Evolutionary conservation across 169 alveolate species (phyloP), one percentile per base, ranked within the genome.

Genomic region (Sarcocystis neurona): DNA sequence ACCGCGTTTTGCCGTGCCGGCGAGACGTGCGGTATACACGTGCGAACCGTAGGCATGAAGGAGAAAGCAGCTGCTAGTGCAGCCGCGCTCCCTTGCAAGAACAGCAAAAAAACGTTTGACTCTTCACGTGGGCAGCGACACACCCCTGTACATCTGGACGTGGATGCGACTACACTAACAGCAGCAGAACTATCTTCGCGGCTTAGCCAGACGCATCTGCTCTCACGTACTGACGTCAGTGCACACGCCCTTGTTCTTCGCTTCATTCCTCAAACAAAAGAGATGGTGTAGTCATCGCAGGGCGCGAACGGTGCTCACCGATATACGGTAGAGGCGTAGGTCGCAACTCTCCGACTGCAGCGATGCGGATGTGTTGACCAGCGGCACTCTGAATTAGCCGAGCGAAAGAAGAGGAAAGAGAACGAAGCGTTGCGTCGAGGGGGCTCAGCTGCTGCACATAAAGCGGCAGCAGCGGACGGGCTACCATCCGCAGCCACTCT

Each of bases 311-410:
- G 12, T 53, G 4, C 82, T 37, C 32, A 72, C 82, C 82, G 56
- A 72, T 15, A 39, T 72, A 72, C 34, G 82, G 82, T 2, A 72
- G 82, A 8, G 6, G 6, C 82, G 82, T 72, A 18, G 20, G 37
- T 23, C 18, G 82, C 56, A 72, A 12, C 41, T 72, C 82, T n/a
- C 82, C 82, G 4, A 72, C 37, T 10, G 82, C 82, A 2, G 82
- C 82, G 32, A 72, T 56, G 47, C 82, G 82, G 32, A 72, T 72
- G 56, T 39, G 82, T 27, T 43, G 48, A 4, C 82, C 82, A 1
- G 15, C 15, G 34, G 82, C 56, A 12, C 56, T 23, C 30, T 72
- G 82, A 18, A 72, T 47, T 2, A 72, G 56, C 3, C 34, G 23
- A 10, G 20, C 34, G 56, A 72, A 72, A 53, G 82, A 48, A 2